These are phyloP conservation scores for Venturia oleaginea DNA, from an alignment of 2,329 filamentous ascomycete genomes.

Conservation along the genomic window DNA sequence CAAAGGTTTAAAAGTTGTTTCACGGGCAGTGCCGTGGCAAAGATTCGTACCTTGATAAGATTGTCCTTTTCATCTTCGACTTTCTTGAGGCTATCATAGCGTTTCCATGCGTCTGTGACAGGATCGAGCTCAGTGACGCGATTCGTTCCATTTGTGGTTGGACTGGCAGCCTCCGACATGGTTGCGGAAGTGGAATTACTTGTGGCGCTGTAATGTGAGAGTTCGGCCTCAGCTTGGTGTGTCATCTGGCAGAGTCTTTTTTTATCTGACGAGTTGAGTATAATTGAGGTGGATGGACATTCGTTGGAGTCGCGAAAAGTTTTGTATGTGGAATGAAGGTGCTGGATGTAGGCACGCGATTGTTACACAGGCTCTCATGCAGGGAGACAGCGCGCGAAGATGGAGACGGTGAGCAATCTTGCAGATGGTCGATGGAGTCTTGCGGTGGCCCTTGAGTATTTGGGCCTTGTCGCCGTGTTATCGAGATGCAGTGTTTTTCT, in stretches of 20 bases:
- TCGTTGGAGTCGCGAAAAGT: neutral
- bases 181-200: neutral
- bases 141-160: neutral
- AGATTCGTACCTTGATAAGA: conserved; percentile 24
- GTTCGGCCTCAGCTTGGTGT: neutral
- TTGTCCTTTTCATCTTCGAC: conserved; percentile 25
- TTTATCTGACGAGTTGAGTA: neutral
- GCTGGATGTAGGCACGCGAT: neutral
- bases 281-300: neutral
- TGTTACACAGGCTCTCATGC: neutral
- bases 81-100: conserved; percentile 24
- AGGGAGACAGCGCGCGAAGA: neutral
- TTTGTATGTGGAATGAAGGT: neutral
- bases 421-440: conserved; percentile 14
- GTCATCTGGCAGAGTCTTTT: neutral
- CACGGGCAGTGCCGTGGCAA: neutral
- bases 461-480: neutral
- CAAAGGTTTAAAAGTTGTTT: too few relatives aligned
- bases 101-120: conserved; percentile 18
- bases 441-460: neutral
- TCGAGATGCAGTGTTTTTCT: neutral
- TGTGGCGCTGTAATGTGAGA: neutral
- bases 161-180: neutral
- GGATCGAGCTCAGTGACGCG: neutral
- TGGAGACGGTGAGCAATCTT: conserved; percentile 10